Evolutionary conservation across 2,329 filamentous ascomycete genomes (phyloP).

Genomic region (Tympanopsis confertula): DNA sequence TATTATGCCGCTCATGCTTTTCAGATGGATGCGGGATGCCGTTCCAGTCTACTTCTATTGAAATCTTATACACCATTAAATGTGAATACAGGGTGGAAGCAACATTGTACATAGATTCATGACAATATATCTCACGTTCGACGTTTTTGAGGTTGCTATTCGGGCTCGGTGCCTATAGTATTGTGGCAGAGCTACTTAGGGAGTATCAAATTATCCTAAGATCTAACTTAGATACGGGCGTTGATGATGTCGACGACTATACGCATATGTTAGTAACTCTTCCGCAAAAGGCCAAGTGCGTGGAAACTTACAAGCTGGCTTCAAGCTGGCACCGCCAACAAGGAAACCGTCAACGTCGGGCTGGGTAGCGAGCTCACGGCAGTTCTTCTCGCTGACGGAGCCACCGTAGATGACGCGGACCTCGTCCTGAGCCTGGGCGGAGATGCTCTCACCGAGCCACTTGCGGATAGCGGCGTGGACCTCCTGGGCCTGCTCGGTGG

Average conservation of each 20-base stretch:
- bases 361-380: conserved; percentile 81
- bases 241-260: conserved; percentile 60
- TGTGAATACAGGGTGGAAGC: too few relatives aligned
- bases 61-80: too few relatives aligned
- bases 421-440: conserved; percentile 65
- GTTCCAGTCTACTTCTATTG: too few relatives aligned
- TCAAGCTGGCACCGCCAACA: conserved; percentile 89
- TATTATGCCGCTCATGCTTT: too few relatives aligned
- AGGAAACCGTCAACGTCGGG: conserved; percentile 95
- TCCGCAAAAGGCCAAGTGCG: background rate
- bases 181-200: background rate
- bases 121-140: too few relatives aligned
- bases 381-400: conserved; percentile 97
- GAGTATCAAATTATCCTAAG: background rate
- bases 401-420: conserved; percentile 95
- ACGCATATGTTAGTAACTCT: conserved; percentile 5
- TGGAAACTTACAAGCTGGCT: conserved; percentile 69
- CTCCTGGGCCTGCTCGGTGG: conserved; percentile 82
- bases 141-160: too few relatives aligned
- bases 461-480: conserved; percentile 83
- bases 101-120: too few relatives aligned
- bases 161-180: background rate
- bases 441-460: conserved; percentile 73
- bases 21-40: too few relatives aligned
- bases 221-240: conserved; percentile 24